Base-by-base conservation (phyloP, 805 yeast genomes). In the Monosporozyma yasuniensis region DNA sequence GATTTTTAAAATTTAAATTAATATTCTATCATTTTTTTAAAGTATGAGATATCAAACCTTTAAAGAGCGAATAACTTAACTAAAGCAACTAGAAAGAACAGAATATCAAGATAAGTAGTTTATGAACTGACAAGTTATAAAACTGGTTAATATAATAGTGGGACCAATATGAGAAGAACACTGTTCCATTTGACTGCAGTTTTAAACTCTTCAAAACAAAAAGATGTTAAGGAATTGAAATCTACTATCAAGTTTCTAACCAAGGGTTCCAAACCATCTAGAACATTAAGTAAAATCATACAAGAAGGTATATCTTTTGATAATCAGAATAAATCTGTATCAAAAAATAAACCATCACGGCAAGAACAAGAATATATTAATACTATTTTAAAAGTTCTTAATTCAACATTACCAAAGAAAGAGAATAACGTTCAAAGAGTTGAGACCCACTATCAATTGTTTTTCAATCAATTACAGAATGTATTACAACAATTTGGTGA, bases 361-460 rank as follows among this genome's bases (percentile, higher is more conserved):
- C 44, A 34, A 23, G 23, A 44, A n/a, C 38, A 48, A 11, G 46
- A 55, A 27, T 63, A 63, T 50, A 61, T 64, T 9, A 60, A 64
- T 9, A 56, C 58, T 23, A 52, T 65, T 14, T 50, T 63, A 10
- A 58, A 58, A 25, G 47, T 61, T 4, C 49, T 65, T 35, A 65
- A 65, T 50, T 53, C 61, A 3, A 57, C 60, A 16, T 52, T 65
- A 42, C 66, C 66, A 1, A 58, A 59, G 23, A 57, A 57, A 6
- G 58, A 59, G 7, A 32, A 44, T 3, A 53, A 57, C 32, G 58
- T 54, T 45, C 50, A 48, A 43, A 56, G 53, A 22, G 58, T 63
- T 4, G 58, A 63, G 21, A 53, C 55, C 1, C 68, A 65, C 50
- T 64, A 64, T 47, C 60, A 64, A 38, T 45, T 61, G 7, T 54